Percentiles rank a stretch among this genome's conserved stretches.
These are phyloP conservation scores for Dittrichia graveolens DNA, from an alignment of 129 eudicot species.

Conservation along the genomic window DNA sequence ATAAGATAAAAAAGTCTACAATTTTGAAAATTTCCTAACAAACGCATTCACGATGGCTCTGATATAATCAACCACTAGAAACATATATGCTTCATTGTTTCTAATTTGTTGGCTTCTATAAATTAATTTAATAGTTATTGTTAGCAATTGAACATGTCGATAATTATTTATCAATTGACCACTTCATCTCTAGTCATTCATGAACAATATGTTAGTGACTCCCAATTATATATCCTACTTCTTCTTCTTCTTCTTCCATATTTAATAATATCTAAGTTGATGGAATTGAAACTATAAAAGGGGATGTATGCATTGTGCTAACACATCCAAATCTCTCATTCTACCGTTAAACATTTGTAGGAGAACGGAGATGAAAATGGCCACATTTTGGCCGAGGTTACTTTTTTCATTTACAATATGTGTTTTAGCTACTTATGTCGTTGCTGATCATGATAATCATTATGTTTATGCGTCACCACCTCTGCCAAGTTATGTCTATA, in stretches of 20 bases:
- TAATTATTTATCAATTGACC: constrained; percentile 6
- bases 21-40: constrained; percentile 2
- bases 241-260: background rate
- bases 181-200: background rate
- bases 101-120: background rate
- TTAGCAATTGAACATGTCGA: constrained; percentile 21
- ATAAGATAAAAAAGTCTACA: background rate
- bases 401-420: constrained; percentile 8
- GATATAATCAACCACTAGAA: constrained; percentile 2
- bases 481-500: constrained; percentile 9
- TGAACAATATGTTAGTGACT: constrained; percentile 4
- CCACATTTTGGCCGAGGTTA: constrained; percentile 27
- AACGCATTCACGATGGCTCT: constrained; percentile 9
- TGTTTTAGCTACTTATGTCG: constrained; percentile 6
- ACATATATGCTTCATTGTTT: constrained; percentile 3
- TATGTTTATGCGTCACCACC: constrained; percentile 26
- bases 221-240: constrained; percentile 14
- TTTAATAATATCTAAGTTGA: constrained; percentile 3
- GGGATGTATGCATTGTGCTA: background rate
- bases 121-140: background rate
- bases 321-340: constrained; percentile 22
- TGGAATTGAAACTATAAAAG: constrained; percentile 23
- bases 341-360: background rate
- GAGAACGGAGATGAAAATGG: background rate
- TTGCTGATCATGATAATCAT: constrained; percentile 29